phyloP scores from a whole-genome alignment of 257 asterid species.

The Primulina tabacum region DNA sequence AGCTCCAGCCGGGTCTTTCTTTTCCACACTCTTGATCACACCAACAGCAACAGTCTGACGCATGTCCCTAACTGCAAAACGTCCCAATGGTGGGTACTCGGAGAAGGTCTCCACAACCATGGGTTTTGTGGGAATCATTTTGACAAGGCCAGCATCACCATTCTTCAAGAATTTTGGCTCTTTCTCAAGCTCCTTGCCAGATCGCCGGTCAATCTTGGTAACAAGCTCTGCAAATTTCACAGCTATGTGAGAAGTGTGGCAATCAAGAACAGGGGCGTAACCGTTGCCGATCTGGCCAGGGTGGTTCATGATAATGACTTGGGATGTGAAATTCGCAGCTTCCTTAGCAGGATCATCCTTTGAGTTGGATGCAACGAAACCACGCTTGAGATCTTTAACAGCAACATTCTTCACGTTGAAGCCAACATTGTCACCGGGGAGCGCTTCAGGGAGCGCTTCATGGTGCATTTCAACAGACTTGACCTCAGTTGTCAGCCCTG shows the following conservation, averaged over 20 bases:
- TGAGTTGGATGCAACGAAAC: conserved; percentile 42
- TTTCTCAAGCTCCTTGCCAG: conserved; percentile 40
- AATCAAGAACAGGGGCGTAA: conserved; percentile 42
- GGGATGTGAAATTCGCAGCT: conserved; percentile 35
- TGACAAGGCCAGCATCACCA: conserved; percentile 38
- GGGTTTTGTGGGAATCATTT: conserved; percentile 43
- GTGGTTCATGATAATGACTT: conserved; percentile 46
- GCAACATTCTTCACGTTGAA: conserved; percentile 46
- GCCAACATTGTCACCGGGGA: conserved; percentile 38
- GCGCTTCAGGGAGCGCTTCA: conserved; percentile 39
- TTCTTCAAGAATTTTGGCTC: conserved; percentile 42
- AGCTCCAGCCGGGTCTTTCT: conserved; percentile 44
- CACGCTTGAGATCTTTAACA: conserved; percentile 43
- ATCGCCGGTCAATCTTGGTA: conserved; percentile 42
- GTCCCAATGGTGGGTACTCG: conserved; percentile 38
- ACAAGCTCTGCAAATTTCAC: conserved; percentile 38
- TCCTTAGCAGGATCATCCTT: conserved; percentile 43
- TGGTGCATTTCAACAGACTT: conserved; percentile 44
- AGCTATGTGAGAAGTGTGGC: conserved; percentile 44
- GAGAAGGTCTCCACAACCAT: conserved; percentile 44
- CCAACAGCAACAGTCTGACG: conserved; percentile 50
- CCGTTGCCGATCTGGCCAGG: conserved; percentile 44
- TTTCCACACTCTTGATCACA: conserved; percentile 41
- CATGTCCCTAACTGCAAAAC: conserved; percentile 48
- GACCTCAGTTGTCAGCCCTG: conserved; percentile 42